Percentiles rank a stretch among this genome's conserved stretches.
Conservation (phyloP, 306 rosid genomes). For the Gleditsia sinensis region DNA sequence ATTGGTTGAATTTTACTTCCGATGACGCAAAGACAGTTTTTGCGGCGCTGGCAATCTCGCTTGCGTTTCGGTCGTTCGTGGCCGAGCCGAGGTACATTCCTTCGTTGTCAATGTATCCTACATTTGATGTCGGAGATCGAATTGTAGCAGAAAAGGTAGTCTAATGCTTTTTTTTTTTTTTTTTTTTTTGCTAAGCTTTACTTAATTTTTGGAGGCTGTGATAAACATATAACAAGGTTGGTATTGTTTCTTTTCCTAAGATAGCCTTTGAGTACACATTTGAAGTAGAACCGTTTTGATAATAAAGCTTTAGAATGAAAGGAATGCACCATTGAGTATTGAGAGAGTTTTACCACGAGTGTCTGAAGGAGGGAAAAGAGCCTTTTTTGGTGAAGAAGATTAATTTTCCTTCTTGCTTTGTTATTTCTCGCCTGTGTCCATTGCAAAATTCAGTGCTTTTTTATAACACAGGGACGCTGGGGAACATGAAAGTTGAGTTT, state of each 20-base stretch:
- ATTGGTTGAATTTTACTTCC: constrained; percentile 75
- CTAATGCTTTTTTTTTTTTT: neutral
- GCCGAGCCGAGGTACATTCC: constrained; percentile 99
- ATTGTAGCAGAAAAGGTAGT: constrained; percentile 93
- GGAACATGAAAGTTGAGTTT: neutral
- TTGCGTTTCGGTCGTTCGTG: constrained; percentile 67
- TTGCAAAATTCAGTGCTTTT: neutral
- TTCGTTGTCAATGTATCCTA: constrained; percentile 98
- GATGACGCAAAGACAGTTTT: constrained; percentile 87
- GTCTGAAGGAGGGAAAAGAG: neutral
- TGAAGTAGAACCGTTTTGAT: neutral
- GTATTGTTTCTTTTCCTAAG: neutral
- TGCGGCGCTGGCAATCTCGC: constrained; percentile 72
- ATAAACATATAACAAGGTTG: neutral
- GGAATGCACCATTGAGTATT: neutral
- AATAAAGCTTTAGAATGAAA: neutral
- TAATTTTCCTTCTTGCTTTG: neutral
- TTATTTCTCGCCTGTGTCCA: neutral
- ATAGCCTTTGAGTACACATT: neutral
- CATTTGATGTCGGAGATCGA: constrained; percentile 98
- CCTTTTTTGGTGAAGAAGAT: neutral
- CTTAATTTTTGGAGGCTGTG: neutral
- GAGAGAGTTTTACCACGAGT: neutral
- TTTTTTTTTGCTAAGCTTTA: neutral
- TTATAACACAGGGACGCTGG: neutral